Evolutionary conservation across 805 yeast genomes (phyloP).

Genomic region (Zygosaccharomyces bailii): DNA sequence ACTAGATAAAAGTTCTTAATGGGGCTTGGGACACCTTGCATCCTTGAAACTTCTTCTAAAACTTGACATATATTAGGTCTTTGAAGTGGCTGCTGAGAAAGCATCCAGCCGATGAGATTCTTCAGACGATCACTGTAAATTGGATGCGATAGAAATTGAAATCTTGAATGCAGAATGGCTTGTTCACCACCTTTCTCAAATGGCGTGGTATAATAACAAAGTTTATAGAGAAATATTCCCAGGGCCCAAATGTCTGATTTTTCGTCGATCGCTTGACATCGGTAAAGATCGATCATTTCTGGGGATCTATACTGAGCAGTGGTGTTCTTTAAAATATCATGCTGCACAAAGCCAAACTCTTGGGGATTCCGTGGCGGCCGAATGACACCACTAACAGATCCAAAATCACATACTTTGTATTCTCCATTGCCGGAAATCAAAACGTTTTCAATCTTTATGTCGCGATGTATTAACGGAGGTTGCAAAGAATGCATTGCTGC

Average conservation of each 20-base stretch:
- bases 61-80: constrained; percentile 75
- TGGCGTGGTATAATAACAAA: constrained; percentile 81
- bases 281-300: constrained; percentile 73
- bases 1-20: constrained; percentile 38
- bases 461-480: constrained; percentile 75
- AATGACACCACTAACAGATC: constrained; percentile 65
- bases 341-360: constrained; percentile 56
- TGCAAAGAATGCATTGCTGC: constrained; percentile 70
- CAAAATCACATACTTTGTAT: constrained; percentile 78
- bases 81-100: constrained; percentile 62
- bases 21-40: constrained; percentile 51
- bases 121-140: constrained; percentile 59
- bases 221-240: constrained; percentile 71
- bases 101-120: constrained; percentile 56
- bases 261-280: constrained; percentile 71
- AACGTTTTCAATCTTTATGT: constrained; percentile 80
- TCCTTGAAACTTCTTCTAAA: constrained; percentile 60
- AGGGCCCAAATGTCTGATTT: constrained; percentile 85
- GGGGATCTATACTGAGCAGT: constrained; percentile 85
- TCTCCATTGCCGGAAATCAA: constrained; percentile 54
- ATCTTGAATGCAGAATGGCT: constrained; percentile 57
- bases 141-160: constrained; percentile 53
- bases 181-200: constrained; percentile 64
- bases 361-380: constrained; percentile 60
- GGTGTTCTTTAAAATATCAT: constrained; percentile 72